Conservation (phyloP, 306 rosid genomes). For the Canavalia gladiata region DNA sequence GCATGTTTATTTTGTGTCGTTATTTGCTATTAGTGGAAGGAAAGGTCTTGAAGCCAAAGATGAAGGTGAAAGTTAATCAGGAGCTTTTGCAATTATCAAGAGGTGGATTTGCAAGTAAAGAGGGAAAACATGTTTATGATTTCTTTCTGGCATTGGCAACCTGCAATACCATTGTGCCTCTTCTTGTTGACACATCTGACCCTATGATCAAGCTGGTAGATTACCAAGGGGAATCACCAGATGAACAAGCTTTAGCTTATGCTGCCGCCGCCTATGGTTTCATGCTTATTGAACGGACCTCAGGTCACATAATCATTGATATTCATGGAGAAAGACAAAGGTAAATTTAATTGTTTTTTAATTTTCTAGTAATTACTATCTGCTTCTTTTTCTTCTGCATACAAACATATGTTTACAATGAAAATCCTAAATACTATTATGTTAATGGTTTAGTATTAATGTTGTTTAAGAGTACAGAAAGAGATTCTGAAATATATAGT, state of each 20-base stretch:
- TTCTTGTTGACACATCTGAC: slow-evolving; percentile 71
- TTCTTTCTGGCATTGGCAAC: slow-evolving; percentile 95
- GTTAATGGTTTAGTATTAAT: slow-evolving; percentile 21
- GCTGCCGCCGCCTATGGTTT: slow-evolving; percentile 96
- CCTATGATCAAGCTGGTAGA: slow-evolving; percentile 77
- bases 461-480: slow-evolving; percentile 26
- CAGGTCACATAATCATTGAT: slow-evolving; percentile 90
- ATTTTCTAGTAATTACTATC: slow-evolving; percentile 14
- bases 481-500: slow-evolving; percentile 1
- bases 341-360: slow-evolving; percentile 52
- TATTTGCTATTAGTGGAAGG: slow-evolving; percentile 69
- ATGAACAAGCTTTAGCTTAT: slow-evolving; percentile 92
- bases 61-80: slow-evolving; percentile 79
- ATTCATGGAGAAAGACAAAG: slow-evolving; percentile 79
- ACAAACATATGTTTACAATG: slow-evolving; percentile 13
- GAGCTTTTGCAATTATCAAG: slow-evolving; percentile 65
- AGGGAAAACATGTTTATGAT: slow-evolving; percentile 67
- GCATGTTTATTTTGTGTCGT: slow-evolving; percentile 40
- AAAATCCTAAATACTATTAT: not conserved
- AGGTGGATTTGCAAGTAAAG: slow-evolving; percentile 54
- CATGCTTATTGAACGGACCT: slow-evolving; percentile 88
- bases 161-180: slow-evolving; percentile 98
- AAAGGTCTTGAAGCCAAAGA: slow-evolving; percentile 71
- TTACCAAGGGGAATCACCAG: slow-evolving; percentile 99
- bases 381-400: slow-evolving; percentile 34